These are phyloP conservation scores for Aspergillus incahuasiensis DNA, from an alignment of 495 filamentous ascomycete genomes.

Conservation along the genomic window DNA sequence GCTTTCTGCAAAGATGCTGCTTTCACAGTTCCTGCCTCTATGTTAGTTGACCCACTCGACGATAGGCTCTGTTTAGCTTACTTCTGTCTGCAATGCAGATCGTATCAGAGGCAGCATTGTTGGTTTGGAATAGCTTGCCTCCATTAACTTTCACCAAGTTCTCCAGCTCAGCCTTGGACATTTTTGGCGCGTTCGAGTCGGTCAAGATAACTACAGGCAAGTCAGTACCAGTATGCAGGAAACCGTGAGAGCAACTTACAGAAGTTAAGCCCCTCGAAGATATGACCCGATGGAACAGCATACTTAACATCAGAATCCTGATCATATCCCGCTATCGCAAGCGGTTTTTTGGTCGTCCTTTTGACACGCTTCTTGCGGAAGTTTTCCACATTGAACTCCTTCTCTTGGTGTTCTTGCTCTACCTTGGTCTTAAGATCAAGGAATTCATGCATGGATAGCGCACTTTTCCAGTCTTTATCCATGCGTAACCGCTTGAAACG, in stretches of 20 bases:
- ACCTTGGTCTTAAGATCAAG: constrained; percentile 63
- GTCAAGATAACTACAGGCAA: constrained; percentile 53
- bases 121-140: constrained; percentile 73
- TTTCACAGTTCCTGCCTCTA: constrained; percentile 61
- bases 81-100: constrained; percentile 77
- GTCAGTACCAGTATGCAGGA: constrained; percentile 13
- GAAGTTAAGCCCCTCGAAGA: constrained; percentile 77
- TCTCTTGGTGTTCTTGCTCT: constrained; percentile 69
- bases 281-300: constrained; percentile 48
- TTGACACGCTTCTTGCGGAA: constrained; percentile 60
- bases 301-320: constrained; percentile 46
- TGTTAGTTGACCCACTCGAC: constrained; percentile 12
- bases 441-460: constrained; percentile 75
- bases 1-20: constrained; percentile 75
- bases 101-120: constrained; percentile 54
- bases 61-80: constrained; percentile 16
- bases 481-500: constrained; percentile 77
- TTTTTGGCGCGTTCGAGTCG: constrained; percentile 58
- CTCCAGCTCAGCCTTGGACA: constrained; percentile 76
- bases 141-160: constrained; percentile 82
- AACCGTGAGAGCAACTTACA: constrained; percentile 44
- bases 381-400: constrained; percentile 78
- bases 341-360: constrained; percentile 56
- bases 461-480: constrained; percentile 79
- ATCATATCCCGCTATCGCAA: constrained; percentile 69